Conservation (phyloP, 1,139 yeast species). For the Scheffersomyces segobiensis region DNA sequence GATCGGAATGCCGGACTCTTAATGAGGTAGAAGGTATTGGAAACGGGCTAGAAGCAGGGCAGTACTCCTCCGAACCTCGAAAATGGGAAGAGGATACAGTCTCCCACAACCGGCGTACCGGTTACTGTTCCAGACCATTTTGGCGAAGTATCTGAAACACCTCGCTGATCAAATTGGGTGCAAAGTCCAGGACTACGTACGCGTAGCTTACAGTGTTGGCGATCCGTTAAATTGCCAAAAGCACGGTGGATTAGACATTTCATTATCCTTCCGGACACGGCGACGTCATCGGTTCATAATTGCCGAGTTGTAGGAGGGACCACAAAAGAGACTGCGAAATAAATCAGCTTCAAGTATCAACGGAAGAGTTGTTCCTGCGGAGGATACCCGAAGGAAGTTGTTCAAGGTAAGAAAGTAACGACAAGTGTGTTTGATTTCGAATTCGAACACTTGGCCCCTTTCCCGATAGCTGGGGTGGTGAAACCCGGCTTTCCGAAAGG, state of each 20-base stretch:
- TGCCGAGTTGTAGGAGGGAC: not conserved
- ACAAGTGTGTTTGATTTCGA: not conserved
- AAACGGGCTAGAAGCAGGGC: not conserved
- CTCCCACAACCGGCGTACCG: not conserved
- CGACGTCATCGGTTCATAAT: not conserved
- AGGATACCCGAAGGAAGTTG: not conserved
- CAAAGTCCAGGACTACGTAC: not conserved
- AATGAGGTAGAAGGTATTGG: not conserved
- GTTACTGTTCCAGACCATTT: not conserved
- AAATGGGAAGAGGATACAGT: not conserved
- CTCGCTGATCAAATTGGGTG: not conserved
- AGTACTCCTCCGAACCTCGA: not conserved
- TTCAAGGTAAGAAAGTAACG: not conserved
- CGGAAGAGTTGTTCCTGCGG: not conserved
- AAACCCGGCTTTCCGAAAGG: not conserved
- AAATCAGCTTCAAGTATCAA: not conserved
- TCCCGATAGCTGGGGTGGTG: not conserved
- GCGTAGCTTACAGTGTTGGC: not conserved
- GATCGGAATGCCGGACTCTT: not conserved
- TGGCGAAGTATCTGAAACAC: not conserved
- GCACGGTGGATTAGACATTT: not conserved
- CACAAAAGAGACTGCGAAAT: not conserved
- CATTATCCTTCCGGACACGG: not conserved
- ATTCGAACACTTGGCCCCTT: not conserved
- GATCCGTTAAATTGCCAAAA: not conserved